phyloP scores from a whole-genome alignment of 148 eudicot species.

The Amaranthus cruentus region DNA sequence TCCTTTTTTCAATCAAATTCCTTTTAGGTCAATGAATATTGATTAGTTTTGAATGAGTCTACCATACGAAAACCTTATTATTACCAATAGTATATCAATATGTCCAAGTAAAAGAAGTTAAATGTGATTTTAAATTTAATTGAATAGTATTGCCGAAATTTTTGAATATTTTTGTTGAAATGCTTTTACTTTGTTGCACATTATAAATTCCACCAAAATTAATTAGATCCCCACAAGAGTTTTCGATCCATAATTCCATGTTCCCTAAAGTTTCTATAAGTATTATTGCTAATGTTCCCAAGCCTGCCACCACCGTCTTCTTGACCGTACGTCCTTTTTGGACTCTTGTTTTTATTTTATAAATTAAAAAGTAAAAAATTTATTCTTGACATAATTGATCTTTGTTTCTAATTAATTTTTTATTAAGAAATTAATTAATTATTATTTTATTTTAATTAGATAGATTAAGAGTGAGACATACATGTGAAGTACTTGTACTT shows the following conservation, averaged over 20 bases:
- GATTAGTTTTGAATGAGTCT: too few species aligned
- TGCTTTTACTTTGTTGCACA: background rate
- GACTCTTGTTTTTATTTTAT: slow-evolving; percentile 4
- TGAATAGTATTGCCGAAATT: background rate
- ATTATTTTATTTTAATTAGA: too few species aligned
- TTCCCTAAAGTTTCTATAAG: slow-evolving; percentile 14
- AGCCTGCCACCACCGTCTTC: slow-evolving; percentile 14
- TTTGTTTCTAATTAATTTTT: too few species aligned
- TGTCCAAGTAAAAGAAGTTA: too few species aligned
- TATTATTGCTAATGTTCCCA: slow-evolving; percentile 26
- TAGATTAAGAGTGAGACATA: too few species aligned
- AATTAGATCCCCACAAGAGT: slow-evolving; percentile 1
- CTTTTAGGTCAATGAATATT: too few species aligned
- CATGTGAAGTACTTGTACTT: too few species aligned
- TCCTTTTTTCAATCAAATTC: background rate
- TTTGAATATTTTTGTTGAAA: background rate
- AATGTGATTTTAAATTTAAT: too few species aligned
- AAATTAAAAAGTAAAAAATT: background rate
- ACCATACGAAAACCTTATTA: too few species aligned
- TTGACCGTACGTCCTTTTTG: slow-evolving; percentile 31
- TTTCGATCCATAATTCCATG: slow-evolving; percentile 15
- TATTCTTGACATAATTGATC: too few species aligned
- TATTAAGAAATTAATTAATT: too few species aligned
- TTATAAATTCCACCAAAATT: slow-evolving; percentile 1
- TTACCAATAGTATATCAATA: too few species aligned